A percentile compares a stretch with the other conserved stretches of the same genome.
phyloP scores from a whole-genome alignment of 2,329 filamentous ascomycete genomes.

The Fusarium sp. region DNA sequence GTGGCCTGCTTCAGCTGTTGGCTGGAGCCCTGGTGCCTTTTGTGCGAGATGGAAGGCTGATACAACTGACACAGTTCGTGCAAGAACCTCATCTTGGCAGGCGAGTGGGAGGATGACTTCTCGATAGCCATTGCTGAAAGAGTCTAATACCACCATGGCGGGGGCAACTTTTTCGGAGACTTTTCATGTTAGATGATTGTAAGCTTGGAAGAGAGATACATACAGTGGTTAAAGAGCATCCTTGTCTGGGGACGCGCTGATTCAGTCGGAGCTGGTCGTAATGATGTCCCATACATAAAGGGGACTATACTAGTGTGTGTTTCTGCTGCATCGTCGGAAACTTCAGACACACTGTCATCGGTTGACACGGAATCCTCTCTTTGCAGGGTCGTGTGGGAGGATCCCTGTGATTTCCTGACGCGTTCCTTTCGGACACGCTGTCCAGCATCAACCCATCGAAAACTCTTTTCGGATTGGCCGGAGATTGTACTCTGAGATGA shows the following conservation, averaged over 20 bases:
- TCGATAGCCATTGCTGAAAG: slow-evolving; percentile 56
- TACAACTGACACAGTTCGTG: slow-evolving; percentile 56
- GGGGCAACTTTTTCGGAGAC: slow-evolving; percentile 56
- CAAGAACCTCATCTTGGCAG: slow-evolving; percentile 53
- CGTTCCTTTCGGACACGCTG: slow-evolving; percentile 23
- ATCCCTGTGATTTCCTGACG: slow-evolving; percentile 1
- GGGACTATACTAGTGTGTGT: neutral
- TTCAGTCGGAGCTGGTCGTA: slow-evolving; percentile 46
- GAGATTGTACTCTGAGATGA: neutral
- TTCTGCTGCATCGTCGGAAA: slow-evolving; percentile 10
- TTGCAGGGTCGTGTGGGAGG: neutral
- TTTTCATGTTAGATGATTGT: slow-evolving; percentile 13
- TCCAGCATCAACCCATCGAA: slow-evolving; percentile 38
- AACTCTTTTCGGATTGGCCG: slow-evolving; percentile 13
- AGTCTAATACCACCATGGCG: slow-evolving; percentile 59
- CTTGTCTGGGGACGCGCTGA: slow-evolving; percentile 49
- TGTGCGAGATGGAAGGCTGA: slow-evolving; percentile 57
- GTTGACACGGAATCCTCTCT: slow-evolving; percentile 17
- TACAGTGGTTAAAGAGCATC: slow-evolving; percentile 57
- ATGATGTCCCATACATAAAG: slow-evolving; percentile 4
- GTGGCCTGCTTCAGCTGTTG: slow-evolving; percentile 54
- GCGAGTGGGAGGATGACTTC: slow-evolving; percentile 59
- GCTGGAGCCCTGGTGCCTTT: slow-evolving; percentile 49
- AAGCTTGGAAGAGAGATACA: neutral
- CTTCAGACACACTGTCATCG: slow-evolving; percentile 28